Percentiles rank a stretch among this genome's conserved stretches.
Conservation (phyloP, 306 rosid species). For the peach (Prunus persica) region Prunus_persica_NCBIv2 NC_034009.1:35962501-35963000, state of each 20-base stretch:
- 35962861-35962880: conserved; percentile 36
- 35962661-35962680: conserved; percentile 15
- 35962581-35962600: conserved; percentile 69
- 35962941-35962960: conserved; percentile 97
- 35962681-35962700: conserved; percentile 38
- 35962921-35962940: conserved; percentile 92
- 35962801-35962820: conserved; percentile 39
- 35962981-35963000: conserved; percentile 95
- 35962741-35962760: conserved; percentile 65
- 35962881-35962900: conserved; percentile 96
- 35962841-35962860: conserved; percentile 26
- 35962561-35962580: conserved; percentile 92
- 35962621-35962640: conserved; percentile 2
- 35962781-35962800: conserved; percentile 90
- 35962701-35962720: conserved; percentile 87
- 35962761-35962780: conserved; percentile 72
- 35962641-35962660: not conserved
- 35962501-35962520: conserved; percentile 16
- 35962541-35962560: conserved; percentile 95
- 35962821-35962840: conserved; percentile 18
- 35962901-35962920: conserved; percentile 77
- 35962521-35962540: conserved; percentile 73
- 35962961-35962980: conserved; percentile 98
- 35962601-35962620: conserved; percentile 51
- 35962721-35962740: conserved; percentile 76